Base-by-base conservation (phyloP, 192 early-diverging fungal species). In the Funneliformis geosporum region DNA sequence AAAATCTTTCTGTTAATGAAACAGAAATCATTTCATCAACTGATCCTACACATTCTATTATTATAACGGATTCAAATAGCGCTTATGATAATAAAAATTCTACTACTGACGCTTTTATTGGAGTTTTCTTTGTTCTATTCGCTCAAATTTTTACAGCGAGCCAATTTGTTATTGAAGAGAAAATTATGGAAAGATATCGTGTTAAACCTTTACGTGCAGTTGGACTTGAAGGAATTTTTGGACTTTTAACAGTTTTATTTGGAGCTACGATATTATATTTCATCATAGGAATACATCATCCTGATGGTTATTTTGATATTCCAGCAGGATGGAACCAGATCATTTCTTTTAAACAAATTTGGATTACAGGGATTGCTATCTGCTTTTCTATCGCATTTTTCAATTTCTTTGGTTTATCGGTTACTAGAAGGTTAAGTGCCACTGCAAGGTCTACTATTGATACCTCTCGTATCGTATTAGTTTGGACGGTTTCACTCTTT, bases 91-190 rank as follows among this genome's bases (percentile, higher is more conserved):
- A 79, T 33, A 50, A 75, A 8, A 72, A 82, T 42, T 82, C 81
- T 60, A 73, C 82, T 44, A 83, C 86, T 59, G 88, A 91, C 50
- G 91, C 94, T 0, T 55, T 91, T 16, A 55, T 97, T 42, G 98
- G 98, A 59, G 92, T 98, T 14, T 62, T 88, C 8, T 81, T 99
- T 46, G 95, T 98, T 12, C 87, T 98, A 44, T 86, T 93, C 50
- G 98, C 96, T 23, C 98, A 99, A 84, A 84, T 95, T 55, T 94
- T 99, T 82, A 96, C 96, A 0, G 96, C 98, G 12, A 85, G 91
- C 1, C 96, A 97, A 85, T 99, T 99, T 88, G 96, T 99, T 23
- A 86, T 98, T 62, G 98, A 99, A 80, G 98, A 99, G 82, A 96
- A 94, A 83, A 92, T 99, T 75, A 87, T 99, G 87, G 79, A 83